These are phyloP conservation scores for Trichoderma gamsii DNA, from an alignment of 495 filamentous ascomycete species.

Conservation along the genomic window DNA sequence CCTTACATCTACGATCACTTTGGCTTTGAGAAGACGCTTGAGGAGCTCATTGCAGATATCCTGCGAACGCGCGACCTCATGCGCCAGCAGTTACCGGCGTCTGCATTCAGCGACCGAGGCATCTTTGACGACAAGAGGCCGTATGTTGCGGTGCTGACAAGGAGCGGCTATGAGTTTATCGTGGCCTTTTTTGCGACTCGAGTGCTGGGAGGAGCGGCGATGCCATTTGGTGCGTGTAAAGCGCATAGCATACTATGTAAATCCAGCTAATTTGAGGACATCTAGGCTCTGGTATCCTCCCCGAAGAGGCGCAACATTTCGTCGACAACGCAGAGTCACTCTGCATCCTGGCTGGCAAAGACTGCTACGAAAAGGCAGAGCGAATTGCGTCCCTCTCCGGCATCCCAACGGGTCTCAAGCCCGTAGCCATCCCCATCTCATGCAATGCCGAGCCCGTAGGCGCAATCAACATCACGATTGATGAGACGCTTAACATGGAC, in stretches of 20 bases:
- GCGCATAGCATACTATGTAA: background rate
- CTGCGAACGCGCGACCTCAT: slow-evolving; percentile 5
- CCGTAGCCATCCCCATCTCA: background rate
- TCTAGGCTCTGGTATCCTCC: slow-evolving; percentile 4
- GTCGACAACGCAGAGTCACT: background rate
- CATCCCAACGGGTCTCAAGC: background rate
- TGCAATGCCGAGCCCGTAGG: background rate
- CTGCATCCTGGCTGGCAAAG: background rate
- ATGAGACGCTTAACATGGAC: slow-evolving; percentile 9
- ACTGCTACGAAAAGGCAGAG: background rate
- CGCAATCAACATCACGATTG: background rate
- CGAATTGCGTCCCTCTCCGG: background rate
- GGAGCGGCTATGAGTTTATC: slow-evolving; percentile 11
- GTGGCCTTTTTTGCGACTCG: slow-evolving; percentile 4
- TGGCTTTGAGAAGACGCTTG: background rate
- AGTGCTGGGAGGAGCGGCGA: background rate
- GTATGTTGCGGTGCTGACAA: slow-evolving; percentile 8
- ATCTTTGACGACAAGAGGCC: background rate
- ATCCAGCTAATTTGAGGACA: background rate
- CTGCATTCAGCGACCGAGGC: slow-evolving; percentile 3
- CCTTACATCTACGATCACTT: background rate
- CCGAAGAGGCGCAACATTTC: slow-evolving; percentile 1
- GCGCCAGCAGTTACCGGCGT: background rate
- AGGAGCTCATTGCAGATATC: slow-evolving; percentile 5
- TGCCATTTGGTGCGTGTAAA: slow-evolving; percentile 4